phyloP scores from a whole-genome alignment of 441 rosid species.

The Melastoma candidum region DNA sequence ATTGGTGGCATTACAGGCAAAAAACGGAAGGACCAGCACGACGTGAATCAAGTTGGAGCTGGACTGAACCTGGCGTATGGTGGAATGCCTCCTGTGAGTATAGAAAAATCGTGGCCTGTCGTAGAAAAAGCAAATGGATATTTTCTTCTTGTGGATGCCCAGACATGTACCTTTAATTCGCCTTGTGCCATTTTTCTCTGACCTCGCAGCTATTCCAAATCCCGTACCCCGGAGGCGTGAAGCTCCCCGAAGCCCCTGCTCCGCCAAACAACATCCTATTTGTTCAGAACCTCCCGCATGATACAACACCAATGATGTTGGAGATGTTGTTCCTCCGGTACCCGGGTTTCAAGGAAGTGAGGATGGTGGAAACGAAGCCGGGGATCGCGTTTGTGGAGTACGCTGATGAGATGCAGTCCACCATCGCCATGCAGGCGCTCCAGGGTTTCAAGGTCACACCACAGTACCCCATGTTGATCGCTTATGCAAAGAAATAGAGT shows the following conservation, averaged over 20 bases:
- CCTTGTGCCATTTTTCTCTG: neutral
- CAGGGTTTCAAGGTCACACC: slow-evolving; percentile 66
- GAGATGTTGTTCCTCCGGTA: slow-evolving; percentile 73
- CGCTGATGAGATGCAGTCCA: slow-evolving; percentile 79
- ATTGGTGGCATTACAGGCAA: slow-evolving; percentile 30
- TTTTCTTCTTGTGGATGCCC: too few species aligned
- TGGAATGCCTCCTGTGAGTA: slow-evolving; percentile 73
- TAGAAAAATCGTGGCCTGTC: neutral
- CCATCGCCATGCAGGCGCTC: slow-evolving; percentile 75
- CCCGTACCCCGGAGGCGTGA: slow-evolving; percentile 71
- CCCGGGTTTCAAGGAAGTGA: slow-evolving; percentile 83
- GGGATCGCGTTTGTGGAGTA: slow-evolving; percentile 95
- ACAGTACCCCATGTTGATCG: slow-evolving; percentile 69
- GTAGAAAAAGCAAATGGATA: too few species aligned
- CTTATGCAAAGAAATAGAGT: slow-evolving; percentile 82
- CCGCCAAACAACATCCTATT: slow-evolving; percentile 91
- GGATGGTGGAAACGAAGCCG: slow-evolving; percentile 92
- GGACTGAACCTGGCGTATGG: slow-evolving; percentile 58
- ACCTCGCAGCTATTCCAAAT: slow-evolving; percentile 65
- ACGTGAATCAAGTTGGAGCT: slow-evolving; percentile 46
- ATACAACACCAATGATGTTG: slow-evolving; percentile 68
- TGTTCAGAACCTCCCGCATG: slow-evolving; percentile 85
- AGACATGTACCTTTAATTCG: too few species aligned
- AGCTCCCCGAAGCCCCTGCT: slow-evolving; percentile 85
- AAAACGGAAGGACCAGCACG: slow-evolving; percentile 79